Evolutionary conservation across 129 eudicot genomes (phyloP).

Genomic region (Arctium lappa): DNA sequence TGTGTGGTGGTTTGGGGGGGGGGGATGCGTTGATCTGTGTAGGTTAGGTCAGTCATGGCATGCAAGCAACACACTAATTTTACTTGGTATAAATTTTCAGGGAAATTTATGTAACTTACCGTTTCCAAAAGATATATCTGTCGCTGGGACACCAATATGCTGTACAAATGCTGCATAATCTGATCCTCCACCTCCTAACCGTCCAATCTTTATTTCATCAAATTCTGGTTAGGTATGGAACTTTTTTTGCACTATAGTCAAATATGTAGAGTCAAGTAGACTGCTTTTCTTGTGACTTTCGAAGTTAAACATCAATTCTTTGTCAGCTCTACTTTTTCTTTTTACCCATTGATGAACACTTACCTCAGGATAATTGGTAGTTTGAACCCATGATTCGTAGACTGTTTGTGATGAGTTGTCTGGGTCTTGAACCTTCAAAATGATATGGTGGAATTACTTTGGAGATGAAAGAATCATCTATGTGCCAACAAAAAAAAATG

Average conservation of each 20-base stretch:
- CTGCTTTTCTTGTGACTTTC: neutral
- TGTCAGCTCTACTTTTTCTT: neutral
- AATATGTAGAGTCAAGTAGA: neutral
- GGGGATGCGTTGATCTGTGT: no score
- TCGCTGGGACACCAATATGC: conserved; percentile 79
- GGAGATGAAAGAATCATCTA: neutral
- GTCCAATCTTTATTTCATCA: conserved; percentile 47
- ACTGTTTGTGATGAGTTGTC: conserved; percentile 83
- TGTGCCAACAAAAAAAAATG: neutral
- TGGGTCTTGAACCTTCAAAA: conserved; percentile 76
- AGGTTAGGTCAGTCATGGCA: no score
- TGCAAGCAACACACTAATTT: no score
- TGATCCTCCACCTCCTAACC: conserved; percentile 85
- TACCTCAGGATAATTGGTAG: conserved; percentile 42
- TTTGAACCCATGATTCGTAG: conserved; percentile 65
- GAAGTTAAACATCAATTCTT: neutral
- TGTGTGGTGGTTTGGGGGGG: no score
- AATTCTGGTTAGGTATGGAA: conserved; percentile 18
- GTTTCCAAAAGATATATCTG: conserved; percentile 60
- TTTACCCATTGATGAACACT: neutral
- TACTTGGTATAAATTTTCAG: neutral
- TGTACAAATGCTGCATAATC: conserved; percentile 84
- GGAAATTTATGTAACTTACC: conserved; percentile 32
- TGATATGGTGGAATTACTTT: neutral
- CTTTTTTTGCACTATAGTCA: neutral